Percentiles rank a stretch among this genome's conserved stretches.
Conservation (phyloP, 306 rosid species). For the Sindora glabra region DNA sequence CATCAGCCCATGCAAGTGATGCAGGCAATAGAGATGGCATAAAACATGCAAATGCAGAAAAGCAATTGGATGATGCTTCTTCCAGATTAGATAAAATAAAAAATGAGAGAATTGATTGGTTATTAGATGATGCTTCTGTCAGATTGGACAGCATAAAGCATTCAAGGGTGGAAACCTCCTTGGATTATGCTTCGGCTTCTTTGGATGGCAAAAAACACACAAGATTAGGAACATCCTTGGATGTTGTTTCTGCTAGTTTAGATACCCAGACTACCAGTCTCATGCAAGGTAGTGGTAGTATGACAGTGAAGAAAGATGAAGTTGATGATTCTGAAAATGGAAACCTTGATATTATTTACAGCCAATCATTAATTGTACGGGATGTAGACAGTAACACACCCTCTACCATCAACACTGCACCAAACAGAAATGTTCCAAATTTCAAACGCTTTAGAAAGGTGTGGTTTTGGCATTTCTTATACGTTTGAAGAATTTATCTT, state of each 20-base stretch:
- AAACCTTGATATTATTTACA: too few species aligned
- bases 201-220: too few species aligned
- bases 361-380: slow-evolving; percentile 33
- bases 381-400: slow-evolving; percentile 14
- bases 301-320: slow-evolving; percentile 11
- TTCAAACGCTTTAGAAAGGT: slow-evolving; percentile 54
- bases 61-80: background rate
- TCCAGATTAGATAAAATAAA: background rate
- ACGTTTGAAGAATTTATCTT: too few species aligned
- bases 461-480: background rate
- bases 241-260: background rate
- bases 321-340: slow-evolving; percentile 24
- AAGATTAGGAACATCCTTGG: background rate
- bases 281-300: background rate
- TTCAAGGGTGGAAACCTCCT: too few species aligned
- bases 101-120: too few species aligned
- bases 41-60: slow-evolving; percentile 4
- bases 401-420: background rate
- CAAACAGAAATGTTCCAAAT: slow-evolving; percentile 21
- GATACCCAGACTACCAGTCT: background rate
- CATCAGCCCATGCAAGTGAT: slow-evolving; percentile 13
- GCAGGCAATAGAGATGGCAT: background rate
- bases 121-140: too few species aligned
- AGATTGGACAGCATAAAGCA: too few species aligned
- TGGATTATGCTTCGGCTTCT: too few species aligned